Evolutionary conservation across 352 stramenopile genomes (phyloP).

Genomic region (Pythium utonaiense): DNA sequence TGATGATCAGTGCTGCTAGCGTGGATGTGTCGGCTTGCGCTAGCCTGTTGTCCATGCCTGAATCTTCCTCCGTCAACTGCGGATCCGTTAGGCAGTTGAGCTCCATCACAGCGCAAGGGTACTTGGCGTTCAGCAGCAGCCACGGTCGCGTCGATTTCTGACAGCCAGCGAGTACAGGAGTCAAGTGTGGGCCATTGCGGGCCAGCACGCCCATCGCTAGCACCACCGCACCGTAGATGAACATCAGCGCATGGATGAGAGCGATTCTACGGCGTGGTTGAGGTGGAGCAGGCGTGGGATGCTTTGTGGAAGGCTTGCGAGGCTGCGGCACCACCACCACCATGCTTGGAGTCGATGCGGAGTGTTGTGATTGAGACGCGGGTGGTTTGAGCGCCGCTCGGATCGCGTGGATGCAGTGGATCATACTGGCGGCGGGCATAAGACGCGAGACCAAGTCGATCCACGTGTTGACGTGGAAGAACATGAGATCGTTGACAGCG

Average conservation of each 20-base stretch:
- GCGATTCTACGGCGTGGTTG: neutral
- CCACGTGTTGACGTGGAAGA: constrained; percentile 17
- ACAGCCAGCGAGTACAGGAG: neutral
- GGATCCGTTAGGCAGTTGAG: constrained; percentile 13
- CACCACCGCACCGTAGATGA: constrained; percentile 2
- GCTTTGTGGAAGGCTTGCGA: neutral
- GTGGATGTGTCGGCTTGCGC: neutral
- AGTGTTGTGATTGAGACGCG: neutral
- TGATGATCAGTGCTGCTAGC: constrained; percentile 13
- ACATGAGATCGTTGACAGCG: constrained; percentile 15
- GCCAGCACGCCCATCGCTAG: neutral
- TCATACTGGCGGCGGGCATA: constrained; percentile 8
- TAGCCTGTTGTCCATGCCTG: neutral
- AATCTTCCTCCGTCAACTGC: neutral
- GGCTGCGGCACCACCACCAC: neutral
- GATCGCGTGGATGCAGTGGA: constrained; percentile 13
- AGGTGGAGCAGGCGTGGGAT: neutral
- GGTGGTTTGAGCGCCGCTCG: neutral
- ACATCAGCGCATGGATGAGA: neutral
- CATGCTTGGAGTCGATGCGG: neutral
- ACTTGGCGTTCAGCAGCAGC: constrained; percentile 9
- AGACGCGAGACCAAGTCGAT: constrained; percentile 7
- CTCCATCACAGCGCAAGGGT: constrained; percentile 18
- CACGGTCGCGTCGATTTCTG: neutral
- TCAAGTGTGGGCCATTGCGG: neutral